phyloP scores from a whole-genome alignment of 768 basidiomycete genomes.

The Naganishia randhawae region DNA sequence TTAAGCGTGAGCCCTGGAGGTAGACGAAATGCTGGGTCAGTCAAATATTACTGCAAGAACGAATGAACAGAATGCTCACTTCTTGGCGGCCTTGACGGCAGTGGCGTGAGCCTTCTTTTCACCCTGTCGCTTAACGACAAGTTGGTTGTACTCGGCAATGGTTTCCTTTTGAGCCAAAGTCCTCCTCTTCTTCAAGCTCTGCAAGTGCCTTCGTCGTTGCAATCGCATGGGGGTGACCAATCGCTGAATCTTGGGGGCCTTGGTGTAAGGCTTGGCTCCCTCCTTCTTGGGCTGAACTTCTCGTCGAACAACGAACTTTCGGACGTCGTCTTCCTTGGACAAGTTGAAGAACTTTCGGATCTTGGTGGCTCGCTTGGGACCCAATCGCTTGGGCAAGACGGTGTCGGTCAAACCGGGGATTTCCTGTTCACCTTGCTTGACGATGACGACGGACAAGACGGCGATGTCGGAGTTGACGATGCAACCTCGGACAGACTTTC shows the following conservation, averaged over 20 bases:
- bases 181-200: conserved; percentile 78
- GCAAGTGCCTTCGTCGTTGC: conserved; percentile 91
- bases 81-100: conserved; percentile 56
- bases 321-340: conserved; percentile 94
- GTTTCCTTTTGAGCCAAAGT: conserved; percentile 91
- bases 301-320: conserved; percentile 91
- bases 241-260: conserved; percentile 97
- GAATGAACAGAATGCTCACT: conserved; percentile 29
- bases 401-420: conserved; percentile 87
- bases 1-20: conserved; percentile 21
- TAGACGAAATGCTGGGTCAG: background rate
- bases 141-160: conserved; percentile 79
- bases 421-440: conserved; percentile 90
- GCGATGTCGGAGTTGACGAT: conserved; percentile 96
- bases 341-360: conserved; percentile 97
- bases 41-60: background rate
- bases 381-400: conserved; percentile 89
- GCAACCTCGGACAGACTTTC: conserved; percentile 95
- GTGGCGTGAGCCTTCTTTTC: conserved; percentile 91
- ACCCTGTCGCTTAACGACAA: conserved; percentile 81
- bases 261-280: conserved; percentile 86
- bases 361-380: conserved; percentile 96
- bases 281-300: conserved; percentile 86
- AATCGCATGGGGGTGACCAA: conserved; percentile 91
- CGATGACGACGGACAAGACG: conserved; percentile 85